These are phyloP conservation scores for Mycena haematopus DNA, from an alignment of 768 basidiomycete species.

Conservation along the genomic window DNA sequence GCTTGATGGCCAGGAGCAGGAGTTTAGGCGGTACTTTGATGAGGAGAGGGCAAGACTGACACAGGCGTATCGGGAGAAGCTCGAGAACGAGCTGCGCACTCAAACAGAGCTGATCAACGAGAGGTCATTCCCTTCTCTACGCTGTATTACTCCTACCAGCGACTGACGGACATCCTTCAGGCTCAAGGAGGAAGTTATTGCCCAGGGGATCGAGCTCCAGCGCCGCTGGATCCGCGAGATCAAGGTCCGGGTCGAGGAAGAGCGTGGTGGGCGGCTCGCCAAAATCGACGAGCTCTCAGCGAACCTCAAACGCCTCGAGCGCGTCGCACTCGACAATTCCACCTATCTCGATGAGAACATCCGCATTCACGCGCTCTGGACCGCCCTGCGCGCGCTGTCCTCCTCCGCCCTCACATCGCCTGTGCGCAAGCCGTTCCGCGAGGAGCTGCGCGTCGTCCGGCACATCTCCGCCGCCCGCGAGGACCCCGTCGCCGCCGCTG, in stretches of 20 bases:
- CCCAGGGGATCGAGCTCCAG: constrained; percentile 97
- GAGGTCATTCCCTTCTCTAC: constrained; percentile 57
- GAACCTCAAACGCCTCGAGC: constrained; percentile 89
- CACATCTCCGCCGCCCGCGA: constrained; percentile 75
- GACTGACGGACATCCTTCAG: constrained; percentile 45
- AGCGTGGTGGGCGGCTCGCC: constrained; percentile 93
- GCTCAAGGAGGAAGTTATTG: constrained; percentile 91
- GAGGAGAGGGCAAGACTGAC: constrained; percentile 77
- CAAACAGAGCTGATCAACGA: constrained; percentile 96
- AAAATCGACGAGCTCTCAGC: constrained; percentile 94
- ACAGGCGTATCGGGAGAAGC: constrained; percentile 82
- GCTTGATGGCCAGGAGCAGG: constrained; percentile 85
- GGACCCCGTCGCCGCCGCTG: constrained; percentile 68
- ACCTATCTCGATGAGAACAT: constrained; percentile 92
- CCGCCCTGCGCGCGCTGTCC: constrained; percentile 83
- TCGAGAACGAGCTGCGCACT: constrained; percentile 82
- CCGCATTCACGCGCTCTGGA: constrained; percentile 90
- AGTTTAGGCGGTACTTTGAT: constrained; percentile 81
- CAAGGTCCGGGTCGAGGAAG: constrained; percentile 94
- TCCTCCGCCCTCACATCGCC: constrained; percentile 68
- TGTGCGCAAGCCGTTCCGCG: constrained; percentile 83
- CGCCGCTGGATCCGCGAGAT: constrained; percentile 96
- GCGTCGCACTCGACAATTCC: constrained; percentile 90
- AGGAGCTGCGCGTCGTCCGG: constrained; percentile 84
- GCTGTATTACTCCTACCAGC: not conserved